These are phyloP conservation scores for Mucor saturninus DNA, from an alignment of 371 early-diverging fungal genomes.

Conservation along the genomic window DNA sequence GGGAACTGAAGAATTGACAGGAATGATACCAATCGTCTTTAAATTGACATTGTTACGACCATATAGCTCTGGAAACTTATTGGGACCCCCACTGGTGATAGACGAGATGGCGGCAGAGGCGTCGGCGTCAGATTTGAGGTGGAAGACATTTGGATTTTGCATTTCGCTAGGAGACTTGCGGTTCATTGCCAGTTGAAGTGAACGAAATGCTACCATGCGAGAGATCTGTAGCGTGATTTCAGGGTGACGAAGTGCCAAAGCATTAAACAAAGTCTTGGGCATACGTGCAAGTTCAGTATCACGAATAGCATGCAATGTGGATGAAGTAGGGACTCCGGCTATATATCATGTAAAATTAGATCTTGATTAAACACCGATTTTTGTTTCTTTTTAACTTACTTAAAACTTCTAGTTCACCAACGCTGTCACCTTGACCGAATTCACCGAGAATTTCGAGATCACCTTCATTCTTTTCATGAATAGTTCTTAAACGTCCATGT, in stretches of 20 bases:
- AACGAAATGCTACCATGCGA: constrained; percentile 86
- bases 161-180: constrained; percentile 31
- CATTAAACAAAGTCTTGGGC: constrained; percentile 93
- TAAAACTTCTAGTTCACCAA: constrained; percentile 96
- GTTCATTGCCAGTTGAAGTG: constrained; percentile 53
- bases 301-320: constrained; percentile 96
- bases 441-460: constrained; percentile 87
- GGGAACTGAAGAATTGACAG: constrained; percentile 84
- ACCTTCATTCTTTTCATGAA: constrained; percentile 68
- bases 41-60: constrained; percentile 89
- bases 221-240: constrained; percentile 91
- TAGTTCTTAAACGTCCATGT: constrained; percentile 91
- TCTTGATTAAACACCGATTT: not conserved
- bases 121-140: constrained; percentile 16
- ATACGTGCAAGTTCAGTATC: constrained; percentile 96
- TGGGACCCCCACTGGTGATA: constrained; percentile 5
- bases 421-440: constrained; percentile 92
- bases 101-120: constrained; percentile 26
- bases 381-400: constrained; percentile 37
- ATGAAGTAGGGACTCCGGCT: constrained; percentile 75
- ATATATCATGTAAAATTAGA: constrained; percentile 8
- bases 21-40: constrained; percentile 92
- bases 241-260: constrained; percentile 87
- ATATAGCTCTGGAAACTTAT: constrained; percentile 48
- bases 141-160: constrained; percentile 16